Percentiles rank a stretch among this genome's conserved stretches.
phyloP scores from a whole-genome alignment of 2,329 filamentous ascomycete species.

The Fusarium siculi region DNA sequence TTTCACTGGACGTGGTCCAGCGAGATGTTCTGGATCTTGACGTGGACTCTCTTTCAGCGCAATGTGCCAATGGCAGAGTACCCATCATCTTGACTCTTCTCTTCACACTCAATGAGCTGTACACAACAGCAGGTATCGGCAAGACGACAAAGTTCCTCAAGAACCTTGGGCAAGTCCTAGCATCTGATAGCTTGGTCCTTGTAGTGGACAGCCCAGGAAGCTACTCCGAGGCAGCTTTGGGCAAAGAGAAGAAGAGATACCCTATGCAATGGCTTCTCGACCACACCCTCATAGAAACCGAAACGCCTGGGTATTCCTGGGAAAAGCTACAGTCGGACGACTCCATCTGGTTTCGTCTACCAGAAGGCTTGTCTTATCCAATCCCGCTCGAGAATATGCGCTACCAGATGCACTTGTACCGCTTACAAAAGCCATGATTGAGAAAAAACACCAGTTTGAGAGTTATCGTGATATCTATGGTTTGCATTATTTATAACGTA shows the following conservation, averaged over 20 bases:
- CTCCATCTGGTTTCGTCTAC: conserved; percentile 85
- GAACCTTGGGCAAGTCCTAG: conserved; percentile 68
- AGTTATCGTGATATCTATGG: conserved; percentile 34
- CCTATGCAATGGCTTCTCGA: conserved; percentile 95
- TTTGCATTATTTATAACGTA: conserved; percentile 21
- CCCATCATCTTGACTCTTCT: conserved; percentile 79
- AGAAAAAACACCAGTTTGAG: conserved; percentile 1
- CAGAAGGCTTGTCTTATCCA: conserved; percentile 76
- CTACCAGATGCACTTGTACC: conserved; percentile 90
- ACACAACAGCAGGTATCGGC: conserved; percentile 76
- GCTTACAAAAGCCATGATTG: conserved; percentile 44
- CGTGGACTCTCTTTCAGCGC: conserved; percentile 45
- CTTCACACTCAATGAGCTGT: conserved; percentile 97
- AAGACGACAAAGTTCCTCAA: conserved; percentile 83
- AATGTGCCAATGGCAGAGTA: conserved; percentile 44
- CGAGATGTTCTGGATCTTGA: conserved; percentile 60
- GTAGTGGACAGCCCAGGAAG: conserved; percentile 94
- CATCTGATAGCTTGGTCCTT: conserved; percentile 74
- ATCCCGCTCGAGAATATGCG: conserved; percentile 94
- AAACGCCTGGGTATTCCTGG: conserved; percentile 66
- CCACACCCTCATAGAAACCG: conserved; percentile 72
- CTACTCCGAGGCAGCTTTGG: conserved; percentile 84
- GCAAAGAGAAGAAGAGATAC: conserved; percentile 73
- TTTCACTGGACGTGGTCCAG: conserved; percentile 58
- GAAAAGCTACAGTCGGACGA: conserved; percentile 79